Conservation (phyloP, 805 yeast species). For the Candida pseudofarinosa region DNA sequence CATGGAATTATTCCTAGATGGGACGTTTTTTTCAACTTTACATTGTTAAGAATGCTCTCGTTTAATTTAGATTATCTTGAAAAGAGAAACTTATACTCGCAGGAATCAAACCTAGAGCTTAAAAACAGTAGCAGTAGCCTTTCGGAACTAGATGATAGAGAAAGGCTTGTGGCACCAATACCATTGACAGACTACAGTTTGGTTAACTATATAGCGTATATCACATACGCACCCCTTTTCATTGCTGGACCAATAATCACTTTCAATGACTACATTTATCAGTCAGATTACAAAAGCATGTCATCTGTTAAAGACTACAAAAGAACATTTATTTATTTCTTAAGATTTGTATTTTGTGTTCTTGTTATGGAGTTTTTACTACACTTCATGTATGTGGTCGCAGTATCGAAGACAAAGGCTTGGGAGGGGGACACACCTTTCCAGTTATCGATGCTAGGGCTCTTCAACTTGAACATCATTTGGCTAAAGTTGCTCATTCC, state of each 20-base stretch:
- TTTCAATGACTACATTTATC: conserved; percentile 85
- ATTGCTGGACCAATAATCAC: conserved; percentile 95
- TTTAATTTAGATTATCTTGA: conserved; percentile 73
- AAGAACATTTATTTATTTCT: conserved; percentile 56
- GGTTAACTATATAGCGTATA: conserved; percentile 68
- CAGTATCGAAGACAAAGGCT: conserved; percentile 83
- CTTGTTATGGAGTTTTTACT: conserved; percentile 84
- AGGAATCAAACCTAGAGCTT: conserved; percentile 3
- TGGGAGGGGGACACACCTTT: conserved; percentile 89
- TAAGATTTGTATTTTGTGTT: conserved; percentile 68
- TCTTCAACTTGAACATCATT: conserved; percentile 82
- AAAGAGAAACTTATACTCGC: conserved; percentile 18
- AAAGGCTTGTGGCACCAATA: conserved; percentile 61
- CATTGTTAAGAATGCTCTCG: conserved; percentile 78
- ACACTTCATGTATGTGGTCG: conserved; percentile 89
- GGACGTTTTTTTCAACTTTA: conserved; percentile 95
- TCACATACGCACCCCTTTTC: conserved; percentile 82
- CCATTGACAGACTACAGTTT: conserved; percentile 57
- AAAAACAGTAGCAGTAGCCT: conserved; percentile 5
- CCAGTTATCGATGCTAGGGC: conserved; percentile 91
- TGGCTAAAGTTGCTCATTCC: conserved; percentile 94
- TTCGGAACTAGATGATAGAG: conserved; percentile 49
- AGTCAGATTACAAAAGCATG: conserved; percentile 50
- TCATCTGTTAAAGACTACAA: conserved; percentile 52
- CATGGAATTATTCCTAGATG: conserved; percentile 82